These are phyloP conservation scores for Telfairia occidentalis DNA, from an alignment of 331 rosid species.

Conservation along the genomic window DNA sequence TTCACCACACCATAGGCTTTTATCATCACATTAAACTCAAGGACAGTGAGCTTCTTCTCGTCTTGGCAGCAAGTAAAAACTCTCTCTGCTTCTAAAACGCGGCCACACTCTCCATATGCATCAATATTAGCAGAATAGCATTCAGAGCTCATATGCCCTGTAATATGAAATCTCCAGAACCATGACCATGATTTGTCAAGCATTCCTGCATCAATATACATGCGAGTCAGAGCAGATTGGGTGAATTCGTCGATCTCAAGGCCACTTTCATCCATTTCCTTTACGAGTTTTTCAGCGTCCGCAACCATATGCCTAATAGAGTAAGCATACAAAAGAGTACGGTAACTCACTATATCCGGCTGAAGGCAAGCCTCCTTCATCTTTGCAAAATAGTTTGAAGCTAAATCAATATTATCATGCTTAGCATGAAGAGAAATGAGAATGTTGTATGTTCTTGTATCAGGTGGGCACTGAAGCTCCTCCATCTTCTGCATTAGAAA, in stretches of 20 bases:
- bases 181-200: constrained; percentile 64
- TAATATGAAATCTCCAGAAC: constrained; percentile 58
- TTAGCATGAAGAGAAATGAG: constrained; percentile 55
- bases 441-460: constrained; percentile 79
- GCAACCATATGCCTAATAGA: constrained; percentile 64
- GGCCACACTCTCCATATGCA: constrained; percentile 75
- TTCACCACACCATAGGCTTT: constrained; percentile 78
- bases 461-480: constrained; percentile 54
- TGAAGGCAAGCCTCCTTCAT: constrained; percentile 51
- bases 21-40: constrained; percentile 87
- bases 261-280: constrained; percentile 54
- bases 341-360: constrained; percentile 80
- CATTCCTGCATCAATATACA: constrained; percentile 66
- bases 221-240: constrained; percentile 79
- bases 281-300: constrained; percentile 56
- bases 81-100: constrained; percentile 63
- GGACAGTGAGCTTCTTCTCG: constrained; percentile 44
- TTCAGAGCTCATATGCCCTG: constrained; percentile 63
- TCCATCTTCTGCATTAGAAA: constrained; percentile 71
- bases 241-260: constrained; percentile 76
- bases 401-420: constrained; percentile 50
- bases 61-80: constrained; percentile 57
- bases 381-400: constrained; percentile 44
- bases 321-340: constrained; percentile 88
- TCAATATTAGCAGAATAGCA: constrained; percentile 88